Conservation (phyloP, 257 asterid species). For the Solanum neorickii region DNA sequence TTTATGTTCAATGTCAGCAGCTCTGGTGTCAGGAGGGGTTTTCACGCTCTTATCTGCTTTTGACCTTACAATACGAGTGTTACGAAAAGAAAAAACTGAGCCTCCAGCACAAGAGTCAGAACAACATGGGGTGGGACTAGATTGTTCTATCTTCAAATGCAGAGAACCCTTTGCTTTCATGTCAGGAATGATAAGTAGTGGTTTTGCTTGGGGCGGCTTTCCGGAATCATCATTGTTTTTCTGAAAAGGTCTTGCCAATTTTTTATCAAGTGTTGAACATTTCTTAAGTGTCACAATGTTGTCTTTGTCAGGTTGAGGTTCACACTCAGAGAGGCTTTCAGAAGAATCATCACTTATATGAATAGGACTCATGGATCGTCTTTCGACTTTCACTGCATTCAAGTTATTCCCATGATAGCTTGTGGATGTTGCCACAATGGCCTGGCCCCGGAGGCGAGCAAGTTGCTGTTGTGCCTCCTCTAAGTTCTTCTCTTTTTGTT, state of each 20-base stretch:
- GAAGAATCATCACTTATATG: neutral
- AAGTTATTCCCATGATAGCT: slow-evolving; percentile 9
- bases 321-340: neutral
- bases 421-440: slow-evolving; percentile 16
- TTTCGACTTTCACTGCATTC: slow-evolving; percentile 11
- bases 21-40: slow-evolving; percentile 21
- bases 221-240: slow-evolving; percentile 19
- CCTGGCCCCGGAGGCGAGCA: slow-evolving; percentile 34
- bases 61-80: slow-evolving; percentile 12
- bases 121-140: slow-evolving; percentile 16
- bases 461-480: slow-evolving; percentile 40
- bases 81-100: slow-evolving; percentile 6
- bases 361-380: slow-evolving; percentile 11
- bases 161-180: slow-evolving; percentile 14
- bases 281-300: slow-evolving; percentile 5
- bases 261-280: slow-evolving; percentile 1
- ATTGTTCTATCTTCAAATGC: slow-evolving; percentile 18
- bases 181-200: slow-evolving; percentile 35
- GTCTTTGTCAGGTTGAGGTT: neutral
- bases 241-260: neutral
- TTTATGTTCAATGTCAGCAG: slow-evolving; percentile 22
- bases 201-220: slow-evolving; percentile 23
- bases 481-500: slow-evolving; percentile 41
- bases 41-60: slow-evolving; percentile 22
- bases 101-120: slow-evolving; percentile 17